Conservation (phyloP, 352 stramenopile genomes). For the Elongisporangium undulatum region DNA sequence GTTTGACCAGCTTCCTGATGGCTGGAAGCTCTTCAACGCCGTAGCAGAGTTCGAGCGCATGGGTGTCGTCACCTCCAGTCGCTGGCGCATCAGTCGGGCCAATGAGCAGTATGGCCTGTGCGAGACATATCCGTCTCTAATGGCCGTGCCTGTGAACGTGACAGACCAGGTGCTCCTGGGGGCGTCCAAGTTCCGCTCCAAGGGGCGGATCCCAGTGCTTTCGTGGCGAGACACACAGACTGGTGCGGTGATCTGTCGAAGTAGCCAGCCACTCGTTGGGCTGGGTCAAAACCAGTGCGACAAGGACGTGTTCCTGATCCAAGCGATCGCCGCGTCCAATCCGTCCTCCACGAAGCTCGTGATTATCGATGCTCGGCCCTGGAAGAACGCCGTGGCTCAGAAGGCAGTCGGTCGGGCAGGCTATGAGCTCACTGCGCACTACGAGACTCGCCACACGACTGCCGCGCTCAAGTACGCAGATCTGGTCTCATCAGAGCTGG, state of each 20-base stretch:
- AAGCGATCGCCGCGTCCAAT: conserved; percentile 72
- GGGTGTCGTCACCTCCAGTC: conserved; percentile 39
- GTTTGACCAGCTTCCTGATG: conserved; percentile 43
- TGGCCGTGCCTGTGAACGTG: conserved; percentile 59
- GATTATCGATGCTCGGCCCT: conserved; percentile 88
- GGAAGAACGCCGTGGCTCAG: conserved; percentile 89
- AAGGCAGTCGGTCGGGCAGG: conserved; percentile 85
- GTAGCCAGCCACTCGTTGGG: conserved; percentile 81
- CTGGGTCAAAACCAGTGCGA: conserved; percentile 78
- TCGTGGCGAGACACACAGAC: conserved; percentile 75
- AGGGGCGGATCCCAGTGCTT: conserved; percentile 75
- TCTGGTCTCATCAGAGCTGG: conserved; percentile 40
- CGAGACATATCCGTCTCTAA: conserved; percentile 71
- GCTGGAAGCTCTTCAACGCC: conserved; percentile 67
- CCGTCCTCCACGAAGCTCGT: conserved; percentile 76
- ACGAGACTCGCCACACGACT: conserved; percentile 61
- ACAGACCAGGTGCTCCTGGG: conserved; percentile 57
- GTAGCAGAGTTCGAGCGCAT: conserved; percentile 67
- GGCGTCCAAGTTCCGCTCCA: conserved; percentile 83
- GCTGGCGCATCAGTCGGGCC: conserved; percentile 64
- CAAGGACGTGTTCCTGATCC: conserved; percentile 82
- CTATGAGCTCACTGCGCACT: conserved; percentile 86
- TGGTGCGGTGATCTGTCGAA: conserved; percentile 74
- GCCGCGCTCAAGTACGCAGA: conserved; percentile 62
- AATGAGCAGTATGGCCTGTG: conserved; percentile 74